Evolutionary conservation across 2,329 filamentous ascomycete species (phyloP).

Genomic region (Trichophyton verrucosum): DNA sequence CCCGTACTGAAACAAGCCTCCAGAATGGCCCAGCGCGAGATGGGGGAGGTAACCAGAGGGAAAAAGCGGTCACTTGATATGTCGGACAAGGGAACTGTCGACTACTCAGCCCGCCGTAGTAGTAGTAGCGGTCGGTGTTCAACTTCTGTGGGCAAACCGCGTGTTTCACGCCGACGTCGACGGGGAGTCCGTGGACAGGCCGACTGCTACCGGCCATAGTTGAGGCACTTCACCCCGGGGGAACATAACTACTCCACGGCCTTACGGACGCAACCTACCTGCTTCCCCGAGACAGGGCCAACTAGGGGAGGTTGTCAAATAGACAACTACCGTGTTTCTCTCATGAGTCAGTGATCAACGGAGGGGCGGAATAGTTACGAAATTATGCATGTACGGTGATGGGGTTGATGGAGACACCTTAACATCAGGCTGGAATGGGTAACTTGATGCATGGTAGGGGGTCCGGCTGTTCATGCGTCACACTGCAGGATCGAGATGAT

Average conservation of each 20-base stretch:
- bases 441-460: background rate
- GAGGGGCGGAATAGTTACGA: background rate
- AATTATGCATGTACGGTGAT: no score
- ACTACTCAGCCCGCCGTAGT: background rate
- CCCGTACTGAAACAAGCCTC: slow-evolving; percentile 25
- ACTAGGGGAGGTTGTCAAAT: background rate
- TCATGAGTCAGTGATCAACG: background rate
- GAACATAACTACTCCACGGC: background rate
- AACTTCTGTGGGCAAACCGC: background rate
- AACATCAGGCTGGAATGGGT: background rate
- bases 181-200: slow-evolving; percentile 9
- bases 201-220: slow-evolving; percentile 19
- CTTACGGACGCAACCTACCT: background rate
- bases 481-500: background rate
- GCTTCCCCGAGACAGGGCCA: background rate
- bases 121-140: background rate
- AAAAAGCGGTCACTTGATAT: slow-evolving; percentile 7
- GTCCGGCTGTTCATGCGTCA: background rate
- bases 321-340: background rate
- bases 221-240: no score
- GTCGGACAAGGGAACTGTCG: background rate
- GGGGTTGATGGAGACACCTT: background rate
- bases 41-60: slow-evolving; percentile 17
- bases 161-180: background rate
- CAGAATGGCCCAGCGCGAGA: slow-evolving; percentile 18